These are phyloP conservation scores for Candida mattraensis DNA, from an alignment of 805 yeast genomes.

Conservation along the genomic window DNA sequence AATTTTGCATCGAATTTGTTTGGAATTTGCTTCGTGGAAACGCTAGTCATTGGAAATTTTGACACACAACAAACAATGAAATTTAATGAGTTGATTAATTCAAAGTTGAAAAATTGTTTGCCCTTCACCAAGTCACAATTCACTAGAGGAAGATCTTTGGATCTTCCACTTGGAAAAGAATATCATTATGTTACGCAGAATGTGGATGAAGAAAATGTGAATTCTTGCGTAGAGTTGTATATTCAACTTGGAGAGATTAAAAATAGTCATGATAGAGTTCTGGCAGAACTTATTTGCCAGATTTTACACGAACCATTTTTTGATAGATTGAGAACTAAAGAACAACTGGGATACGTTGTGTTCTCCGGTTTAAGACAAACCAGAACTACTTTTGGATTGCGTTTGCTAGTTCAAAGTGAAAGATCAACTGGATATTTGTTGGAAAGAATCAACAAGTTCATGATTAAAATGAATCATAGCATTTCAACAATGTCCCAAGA, in stretches of 20 bases:
- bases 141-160: slow-evolving; percentile 42
- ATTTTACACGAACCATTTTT: slow-evolving; percentile 85
- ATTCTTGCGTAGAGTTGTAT: slow-evolving; percentile 80
- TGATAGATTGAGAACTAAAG: slow-evolving; percentile 85
- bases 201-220: slow-evolving; percentile 69
- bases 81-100: slow-evolving; percentile 44
- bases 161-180: slow-evolving; percentile 39
- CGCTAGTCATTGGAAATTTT: slow-evolving; percentile 77
- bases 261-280: slow-evolving; percentile 45
- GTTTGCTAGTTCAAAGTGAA: slow-evolving; percentile 83
- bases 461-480: slow-evolving; percentile 44
- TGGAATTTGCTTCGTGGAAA: slow-evolving; percentile 64
- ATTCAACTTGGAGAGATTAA: slow-evolving; percentile 60
- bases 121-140: slow-evolving; percentile 45
- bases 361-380: slow-evolving; percentile 71
- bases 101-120: slow-evolving; percentile 35
- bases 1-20: slow-evolving; percentile 52
- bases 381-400: slow-evolving; percentile 69
- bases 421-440: slow-evolving; percentile 72
- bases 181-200: slow-evolving; percentile 49
- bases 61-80: slow-evolving; percentile 51
- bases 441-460: slow-evolving; percentile 69
- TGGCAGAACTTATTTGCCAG: slow-evolving; percentile 67
- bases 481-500: slow-evolving; percentile 52
- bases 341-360: slow-evolving; percentile 93